phyloP scores from a whole-genome alignment of 805 yeast species.

The Lipomyces lipofer region DNA sequence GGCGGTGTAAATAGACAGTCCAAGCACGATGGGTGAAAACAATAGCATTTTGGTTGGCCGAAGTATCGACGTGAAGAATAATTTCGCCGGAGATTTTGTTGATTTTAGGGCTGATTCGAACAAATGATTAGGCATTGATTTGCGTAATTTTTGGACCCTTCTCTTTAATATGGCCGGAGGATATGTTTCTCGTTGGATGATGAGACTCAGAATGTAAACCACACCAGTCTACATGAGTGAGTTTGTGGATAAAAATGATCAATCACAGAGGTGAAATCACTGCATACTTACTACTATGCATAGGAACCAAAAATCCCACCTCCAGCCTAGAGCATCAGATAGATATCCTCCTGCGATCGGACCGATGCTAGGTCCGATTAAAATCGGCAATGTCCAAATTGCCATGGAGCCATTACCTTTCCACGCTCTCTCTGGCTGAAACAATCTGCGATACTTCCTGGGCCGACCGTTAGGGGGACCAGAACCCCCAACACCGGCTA shows the following conservation, averaged over 20 bases:
- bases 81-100: conserved; percentile 41
- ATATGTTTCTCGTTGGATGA: conserved; percentile 67
- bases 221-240: conserved; percentile 44
- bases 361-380: conserved; percentile 68
- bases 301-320: conserved; percentile 69
- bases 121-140: conserved; percentile 41
- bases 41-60: conserved; percentile 56
- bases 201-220: conserved; percentile 46
- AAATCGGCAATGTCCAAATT: conserved; percentile 59
- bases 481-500: conserved; percentile 70
- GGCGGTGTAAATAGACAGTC: conserved; percentile 62
- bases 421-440: conserved; percentile 50
- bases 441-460: conserved; percentile 65
- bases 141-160: conserved; percentile 64
- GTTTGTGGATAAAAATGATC: conserved; percentile 51
- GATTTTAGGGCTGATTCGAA: conserved; percentile 47
- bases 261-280: conserved; percentile 16
- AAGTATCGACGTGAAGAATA: conserved; percentile 49
- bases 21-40: conserved; percentile 63
- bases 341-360: conserved; percentile 60
- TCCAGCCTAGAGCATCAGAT: conserved; percentile 63
- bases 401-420: conserved; percentile 60
- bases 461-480: conserved; percentile 69
- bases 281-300: conserved; percentile 44
- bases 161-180: conserved; percentile 74